phyloP scores from a whole-genome alignment of 495 filamentous ascomycete species.

The Neurospora terricola region DNA sequence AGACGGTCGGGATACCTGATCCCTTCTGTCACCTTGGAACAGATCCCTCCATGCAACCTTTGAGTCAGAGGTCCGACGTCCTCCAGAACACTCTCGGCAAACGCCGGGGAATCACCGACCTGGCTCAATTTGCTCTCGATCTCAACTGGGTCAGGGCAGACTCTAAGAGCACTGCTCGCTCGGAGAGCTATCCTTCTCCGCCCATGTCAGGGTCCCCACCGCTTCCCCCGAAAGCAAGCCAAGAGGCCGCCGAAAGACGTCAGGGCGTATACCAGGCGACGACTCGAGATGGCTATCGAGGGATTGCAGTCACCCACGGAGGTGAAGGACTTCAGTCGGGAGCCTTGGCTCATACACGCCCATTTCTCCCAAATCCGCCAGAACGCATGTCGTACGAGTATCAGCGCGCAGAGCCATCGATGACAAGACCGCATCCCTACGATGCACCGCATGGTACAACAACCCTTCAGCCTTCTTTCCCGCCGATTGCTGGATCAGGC shows the following conservation, averaged over 20 bases:
- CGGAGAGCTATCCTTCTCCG: conserved; percentile 63
- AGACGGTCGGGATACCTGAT: conserved; percentile 18
- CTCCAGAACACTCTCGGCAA: conserved; percentile 45
- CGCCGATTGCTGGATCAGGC: conserved; percentile 20
- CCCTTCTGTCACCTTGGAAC: conserved; percentile 16
- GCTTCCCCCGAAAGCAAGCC: conserved; percentile 54
- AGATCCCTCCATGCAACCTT: conserved; percentile 39
- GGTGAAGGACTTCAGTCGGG: conserved; percentile 24
- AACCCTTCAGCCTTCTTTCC: conserved; percentile 25
- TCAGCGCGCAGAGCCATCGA: conserved; percentile 27
- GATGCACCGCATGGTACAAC: conserved; percentile 22
- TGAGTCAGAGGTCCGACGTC: conserved; percentile 32
- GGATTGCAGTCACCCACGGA: conserved; percentile 30
- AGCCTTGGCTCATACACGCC: conserved; percentile 25
- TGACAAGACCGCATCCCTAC: conserved; percentile 27
- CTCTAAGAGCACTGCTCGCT: conserved; percentile 54
- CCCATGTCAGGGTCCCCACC: conserved; percentile 78
- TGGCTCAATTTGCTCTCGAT: conserved; percentile 60
- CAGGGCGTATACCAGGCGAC: conserved; percentile 39
- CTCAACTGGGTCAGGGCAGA: conserved; percentile 57
- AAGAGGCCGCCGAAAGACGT: conserved; percentile 48
- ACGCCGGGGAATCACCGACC: conserved; percentile 51
- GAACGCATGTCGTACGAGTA: conserved; percentile 30
- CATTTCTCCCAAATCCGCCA: conserved; percentile 28
- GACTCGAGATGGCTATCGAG: conserved; percentile 39